Conservation (phyloP, 2,329 filamentous ascomycete species). For the Xylaria sp. region DNA sequence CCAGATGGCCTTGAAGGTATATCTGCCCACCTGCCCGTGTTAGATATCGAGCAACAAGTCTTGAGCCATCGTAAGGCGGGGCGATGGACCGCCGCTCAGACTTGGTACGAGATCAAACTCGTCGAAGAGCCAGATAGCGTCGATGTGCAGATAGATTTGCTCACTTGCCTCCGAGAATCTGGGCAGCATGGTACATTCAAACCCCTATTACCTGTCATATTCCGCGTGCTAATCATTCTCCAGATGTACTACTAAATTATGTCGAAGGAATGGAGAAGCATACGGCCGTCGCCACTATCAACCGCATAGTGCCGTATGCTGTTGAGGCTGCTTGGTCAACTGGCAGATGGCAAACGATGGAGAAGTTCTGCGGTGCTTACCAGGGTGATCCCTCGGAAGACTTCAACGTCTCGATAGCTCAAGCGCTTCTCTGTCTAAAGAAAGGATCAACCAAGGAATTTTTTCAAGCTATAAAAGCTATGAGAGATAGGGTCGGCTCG, state of each 20-base stretch:
- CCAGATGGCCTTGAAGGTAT: slow-evolving; percentile 95
- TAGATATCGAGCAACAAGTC: slow-evolving; percentile 92
- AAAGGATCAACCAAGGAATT: slow-evolving; percentile 49
- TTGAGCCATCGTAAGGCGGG: slow-evolving; percentile 89
- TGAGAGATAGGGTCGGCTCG: slow-evolving; percentile 66
- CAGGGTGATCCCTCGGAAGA: slow-evolving; percentile 52
- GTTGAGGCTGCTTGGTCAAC: slow-evolving; percentile 91
- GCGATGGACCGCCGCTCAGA: slow-evolving; percentile 89
- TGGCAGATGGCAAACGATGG: slow-evolving; percentile 70
- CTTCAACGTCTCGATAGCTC: slow-evolving; percentile 78
- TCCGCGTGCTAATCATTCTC: slow-evolving; percentile 22
- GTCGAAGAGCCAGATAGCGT: slow-evolving; percentile 70
- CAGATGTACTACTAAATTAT: slow-evolving; percentile 80
- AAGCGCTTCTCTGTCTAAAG: slow-evolving; percentile 57
- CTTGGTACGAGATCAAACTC: slow-evolving; percentile 92
- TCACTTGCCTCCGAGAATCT: slow-evolving; percentile 89
- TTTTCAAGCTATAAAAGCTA: slow-evolving; percentile 50
- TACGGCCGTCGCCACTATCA: slow-evolving; percentile 45
- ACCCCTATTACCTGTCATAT: not conserved
- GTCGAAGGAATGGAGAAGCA: slow-evolving; percentile 65
- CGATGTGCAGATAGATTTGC: slow-evolving; percentile 74
- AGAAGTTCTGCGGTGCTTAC: slow-evolving; percentile 57
- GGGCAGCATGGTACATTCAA: slow-evolving; percentile 74
- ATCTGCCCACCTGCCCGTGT: slow-evolving; percentile 73
- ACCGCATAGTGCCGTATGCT: slow-evolving; percentile 72